These are phyloP conservation scores for Zasmidium angulare DNA, from an alignment of 2,329 filamentous ascomycete species.

Conservation along the genomic window DNA sequence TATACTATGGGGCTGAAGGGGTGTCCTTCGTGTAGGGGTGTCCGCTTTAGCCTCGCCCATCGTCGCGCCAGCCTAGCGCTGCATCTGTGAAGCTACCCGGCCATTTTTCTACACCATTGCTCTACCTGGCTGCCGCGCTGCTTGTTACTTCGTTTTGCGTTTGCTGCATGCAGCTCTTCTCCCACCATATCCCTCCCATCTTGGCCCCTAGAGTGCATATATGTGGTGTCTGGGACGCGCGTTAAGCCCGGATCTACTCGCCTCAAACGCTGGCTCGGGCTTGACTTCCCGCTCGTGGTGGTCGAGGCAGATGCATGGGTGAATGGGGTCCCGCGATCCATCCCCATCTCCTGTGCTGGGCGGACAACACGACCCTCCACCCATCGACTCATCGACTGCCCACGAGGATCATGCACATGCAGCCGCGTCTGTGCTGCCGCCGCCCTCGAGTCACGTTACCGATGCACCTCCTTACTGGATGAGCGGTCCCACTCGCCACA, in stretches of 20 bases:
- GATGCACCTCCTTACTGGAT: constrained; percentile 50
- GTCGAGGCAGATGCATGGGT: not conserved
- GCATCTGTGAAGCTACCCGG: not conserved
- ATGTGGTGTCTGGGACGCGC: not conserved
- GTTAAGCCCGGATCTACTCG: not conserved
- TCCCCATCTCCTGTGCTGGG: constrained; percentile 6
- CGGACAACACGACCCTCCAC: constrained; percentile 12
- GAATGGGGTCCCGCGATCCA: constrained; percentile 18
- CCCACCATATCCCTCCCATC: not conserved
- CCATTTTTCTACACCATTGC: not conserved
- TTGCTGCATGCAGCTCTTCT: not conserved
- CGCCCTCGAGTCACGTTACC: constrained; percentile 16
- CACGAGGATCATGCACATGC: constrained; percentile 2
- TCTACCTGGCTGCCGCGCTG: no score
- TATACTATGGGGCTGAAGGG: no score
- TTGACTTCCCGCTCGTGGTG: not conserved
- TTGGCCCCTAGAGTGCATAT: not conserved
- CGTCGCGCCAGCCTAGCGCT: no score
- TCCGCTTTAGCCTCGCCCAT: no score
- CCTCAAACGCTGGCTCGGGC: not conserved
- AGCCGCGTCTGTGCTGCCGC: constrained; percentile 1
- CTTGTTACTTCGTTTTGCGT: no score
- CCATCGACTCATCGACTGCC: constrained; percentile 6
- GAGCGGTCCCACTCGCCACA: constrained; percentile 28
- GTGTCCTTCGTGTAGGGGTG: no score